phyloP scores from a whole-genome alignment of 192 early-diverging fungal species.

The Backusella sp. region DNA sequence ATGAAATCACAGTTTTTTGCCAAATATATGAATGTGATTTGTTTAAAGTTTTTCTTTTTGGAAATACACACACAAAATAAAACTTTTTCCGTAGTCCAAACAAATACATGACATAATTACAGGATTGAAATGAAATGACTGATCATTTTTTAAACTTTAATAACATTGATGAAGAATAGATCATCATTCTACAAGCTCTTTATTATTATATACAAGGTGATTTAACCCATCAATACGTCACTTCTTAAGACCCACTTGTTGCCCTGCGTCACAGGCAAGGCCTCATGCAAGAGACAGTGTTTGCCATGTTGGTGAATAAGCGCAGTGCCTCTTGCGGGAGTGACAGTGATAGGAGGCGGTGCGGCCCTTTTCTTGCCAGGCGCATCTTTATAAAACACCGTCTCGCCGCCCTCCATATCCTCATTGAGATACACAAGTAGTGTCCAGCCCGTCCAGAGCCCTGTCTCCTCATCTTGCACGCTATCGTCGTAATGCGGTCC shows the following conservation, averaged over 20 bases:
- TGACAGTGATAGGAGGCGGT: constrained; percentile 23
- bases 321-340: constrained; percentile 36
- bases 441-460: constrained; percentile 42
- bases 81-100: neutral
- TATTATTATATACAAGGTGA: neutral
- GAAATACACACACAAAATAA: neutral
- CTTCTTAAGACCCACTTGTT: constrained; percentile 43
- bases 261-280: constrained; percentile 35
- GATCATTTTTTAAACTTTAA: too few species aligned
- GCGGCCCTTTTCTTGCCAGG: constrained; percentile 18
- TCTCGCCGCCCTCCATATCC: constrained; percentile 41
- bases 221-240: constrained; percentile 38
- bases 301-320: constrained; percentile 42
- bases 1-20: too few species aligned
- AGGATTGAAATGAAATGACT: neutral
- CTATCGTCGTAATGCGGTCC: constrained; percentile 45
- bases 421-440: constrained; percentile 43
- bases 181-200: neutral
- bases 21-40: too few species aligned
- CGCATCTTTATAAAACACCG: constrained; percentile 40
- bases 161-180: too few species aligned
- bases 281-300: constrained; percentile 44
- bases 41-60: neutral
- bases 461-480: constrained; percentile 30
- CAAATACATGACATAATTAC: neutral